A percentile compares a stretch with the other conserved stretches of the same genome.
Evolutionary conservation across 164 flowering plant genomes (phyloP).

Genomic region (Buxus sempervirens): DNA sequence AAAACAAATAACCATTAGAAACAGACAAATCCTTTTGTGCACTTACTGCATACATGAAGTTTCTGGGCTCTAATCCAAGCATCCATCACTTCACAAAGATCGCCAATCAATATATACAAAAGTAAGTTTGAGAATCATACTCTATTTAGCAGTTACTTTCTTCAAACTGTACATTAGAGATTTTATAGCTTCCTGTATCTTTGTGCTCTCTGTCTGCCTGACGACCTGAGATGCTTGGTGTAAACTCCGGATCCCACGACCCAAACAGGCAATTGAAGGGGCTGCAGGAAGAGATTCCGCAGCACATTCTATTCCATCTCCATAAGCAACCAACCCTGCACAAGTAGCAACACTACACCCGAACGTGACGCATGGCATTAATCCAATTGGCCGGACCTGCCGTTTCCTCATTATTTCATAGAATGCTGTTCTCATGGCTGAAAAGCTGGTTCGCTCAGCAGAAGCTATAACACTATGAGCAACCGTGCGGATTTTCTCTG

Average conservation of each 20-base stretch:
- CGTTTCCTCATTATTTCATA: constrained; percentile 92
- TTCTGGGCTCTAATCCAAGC: not conserved
- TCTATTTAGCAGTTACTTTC: constrained; percentile 38
- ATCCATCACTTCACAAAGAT: not conserved
- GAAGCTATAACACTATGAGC: constrained; percentile 73
- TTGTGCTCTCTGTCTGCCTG: constrained; percentile 36
- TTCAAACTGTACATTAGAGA: constrained; percentile 53
- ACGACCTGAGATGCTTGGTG: constrained; percentile 58
- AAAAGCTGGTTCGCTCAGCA: constrained; percentile 74
- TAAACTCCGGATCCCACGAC: constrained; percentile 74
- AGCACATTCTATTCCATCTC: constrained; percentile 93
- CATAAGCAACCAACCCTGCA: constrained; percentile 58
- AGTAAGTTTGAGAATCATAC: constrained; percentile 15
- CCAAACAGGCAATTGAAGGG: constrained; percentile 76
- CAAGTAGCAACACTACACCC: constrained; percentile 86
- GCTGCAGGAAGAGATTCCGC: constrained; percentile 77
- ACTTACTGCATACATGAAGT: too few relatives aligned
- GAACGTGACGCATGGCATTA: constrained; percentile 72
- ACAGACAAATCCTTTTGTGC: too few relatives aligned
- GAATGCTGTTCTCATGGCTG: constrained; percentile 82
- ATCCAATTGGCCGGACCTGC: constrained; percentile 44
- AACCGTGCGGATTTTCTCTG: constrained; percentile 70
- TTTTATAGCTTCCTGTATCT: constrained; percentile 64
- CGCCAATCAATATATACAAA: constrained; percentile 7
- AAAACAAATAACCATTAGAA: too few relatives aligned